A percentile compares a stretch with the other conserved stretches of the same genome.
phyloP scores from a whole-genome alignment of 371 early-diverging fungal species.

The Chytridium lagenaria region DNA sequence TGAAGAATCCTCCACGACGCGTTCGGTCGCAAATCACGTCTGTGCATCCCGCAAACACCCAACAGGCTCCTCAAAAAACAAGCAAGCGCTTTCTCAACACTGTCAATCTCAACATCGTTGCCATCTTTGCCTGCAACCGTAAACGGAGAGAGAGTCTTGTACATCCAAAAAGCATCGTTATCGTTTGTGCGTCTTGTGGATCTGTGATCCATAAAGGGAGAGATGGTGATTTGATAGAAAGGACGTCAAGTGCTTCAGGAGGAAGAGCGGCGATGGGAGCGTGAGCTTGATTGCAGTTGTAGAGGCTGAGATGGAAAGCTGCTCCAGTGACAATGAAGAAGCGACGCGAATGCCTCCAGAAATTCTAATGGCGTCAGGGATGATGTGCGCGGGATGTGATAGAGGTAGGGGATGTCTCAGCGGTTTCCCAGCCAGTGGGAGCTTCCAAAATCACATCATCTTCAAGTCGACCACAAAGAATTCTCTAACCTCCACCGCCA shows the following conservation, averaged over 20 bases:
- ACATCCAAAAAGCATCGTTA: conserved; percentile 34
- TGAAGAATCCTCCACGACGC: conserved; percentile 31
- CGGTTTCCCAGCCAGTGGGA: neutral
- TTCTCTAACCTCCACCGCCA: conserved; percentile 26
- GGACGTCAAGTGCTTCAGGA: neutral
- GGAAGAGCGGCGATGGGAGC: no score
- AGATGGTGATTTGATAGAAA: neutral
- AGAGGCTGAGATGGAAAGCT: neutral
- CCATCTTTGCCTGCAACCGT: conserved; percentile 11
- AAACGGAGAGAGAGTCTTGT: conserved; percentile 32
- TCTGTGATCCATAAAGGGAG: neutral
- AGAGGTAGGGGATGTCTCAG: neutral
- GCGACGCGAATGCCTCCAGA: neutral
- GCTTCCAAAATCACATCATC: neutral
- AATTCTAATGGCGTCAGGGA: conserved; percentile 1
- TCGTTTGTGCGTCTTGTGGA: neutral
- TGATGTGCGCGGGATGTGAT: conserved; percentile 10
- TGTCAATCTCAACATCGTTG: neutral
- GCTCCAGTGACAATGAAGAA: neutral
- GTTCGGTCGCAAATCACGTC: conserved; percentile 24
- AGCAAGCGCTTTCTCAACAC: conserved; percentile 8
- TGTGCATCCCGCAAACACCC: conserved; percentile 25
- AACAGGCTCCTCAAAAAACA: conserved; percentile 16
- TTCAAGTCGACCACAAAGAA: conserved; percentile 30
- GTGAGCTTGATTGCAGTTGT: no score